Conservation (phyloP, 352 stramenopile genomes). For the Phytophthora kernoviae region DNA sequence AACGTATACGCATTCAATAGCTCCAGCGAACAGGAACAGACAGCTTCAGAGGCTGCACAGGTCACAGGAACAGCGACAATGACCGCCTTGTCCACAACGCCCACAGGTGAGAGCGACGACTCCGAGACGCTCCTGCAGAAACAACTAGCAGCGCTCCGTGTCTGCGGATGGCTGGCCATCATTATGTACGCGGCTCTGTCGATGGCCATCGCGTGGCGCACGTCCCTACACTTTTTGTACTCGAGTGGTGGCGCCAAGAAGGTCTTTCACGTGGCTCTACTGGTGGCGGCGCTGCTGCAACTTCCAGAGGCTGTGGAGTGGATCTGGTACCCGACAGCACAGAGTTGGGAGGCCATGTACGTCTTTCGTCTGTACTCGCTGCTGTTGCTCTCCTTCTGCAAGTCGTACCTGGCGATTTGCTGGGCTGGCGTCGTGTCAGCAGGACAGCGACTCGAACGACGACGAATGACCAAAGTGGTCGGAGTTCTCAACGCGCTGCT, state of each 20-base stretch:
- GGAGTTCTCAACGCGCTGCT: slow-evolving; percentile 59
- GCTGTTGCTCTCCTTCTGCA: slow-evolving; percentile 77
- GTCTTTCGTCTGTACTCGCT: slow-evolving; percentile 67
- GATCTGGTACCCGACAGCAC: slow-evolving; percentile 60
- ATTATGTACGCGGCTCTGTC: slow-evolving; percentile 67
- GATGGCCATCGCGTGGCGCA: slow-evolving; percentile 67
- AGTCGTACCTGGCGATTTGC: slow-evolving; percentile 80
- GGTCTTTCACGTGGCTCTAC: slow-evolving; percentile 74
- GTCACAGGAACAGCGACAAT: slow-evolving; percentile 4
- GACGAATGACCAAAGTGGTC: slow-evolving; percentile 59
- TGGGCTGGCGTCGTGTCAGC: slow-evolving; percentile 85
- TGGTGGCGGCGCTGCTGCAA: slow-evolving; percentile 67
- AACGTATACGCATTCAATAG: slow-evolving; percentile 11
- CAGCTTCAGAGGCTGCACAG: neutral
- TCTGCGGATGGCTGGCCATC: slow-evolving; percentile 66
- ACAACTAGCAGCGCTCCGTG: slow-evolving; percentile 51
- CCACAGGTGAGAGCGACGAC: slow-evolving; percentile 15
- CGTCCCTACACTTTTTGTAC: slow-evolving; percentile 60
- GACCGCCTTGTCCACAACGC: slow-evolving; percentile 10
- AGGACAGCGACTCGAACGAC: slow-evolving; percentile 62
- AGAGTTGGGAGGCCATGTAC: slow-evolving; percentile 73
- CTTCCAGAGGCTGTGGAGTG: slow-evolving; percentile 66
- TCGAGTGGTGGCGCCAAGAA: slow-evolving; percentile 61
- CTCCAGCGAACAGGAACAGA: neutral
- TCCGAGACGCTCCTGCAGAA: slow-evolving; percentile 20